Conservation (phyloP, 1,139 yeast genomes). For the Yamadazyma siamensis region DNA sequence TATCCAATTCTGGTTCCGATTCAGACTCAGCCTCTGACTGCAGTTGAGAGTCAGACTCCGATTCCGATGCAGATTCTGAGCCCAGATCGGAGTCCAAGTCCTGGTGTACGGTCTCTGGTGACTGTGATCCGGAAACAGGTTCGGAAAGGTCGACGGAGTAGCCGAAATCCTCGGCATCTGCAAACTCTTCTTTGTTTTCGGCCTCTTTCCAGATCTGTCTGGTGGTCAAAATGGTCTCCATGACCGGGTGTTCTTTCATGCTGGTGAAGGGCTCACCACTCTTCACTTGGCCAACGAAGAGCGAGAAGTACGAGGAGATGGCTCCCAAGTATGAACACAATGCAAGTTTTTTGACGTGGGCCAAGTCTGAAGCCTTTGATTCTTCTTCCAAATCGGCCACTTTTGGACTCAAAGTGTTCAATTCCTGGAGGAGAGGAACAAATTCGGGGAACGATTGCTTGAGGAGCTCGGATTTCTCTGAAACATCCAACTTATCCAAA, state of each 20-base stretch:
- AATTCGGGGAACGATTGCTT: slow-evolving; percentile 79
- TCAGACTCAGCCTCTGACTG: background rate
- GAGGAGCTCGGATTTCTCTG: slow-evolving; percentile 47
- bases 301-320: slow-evolving; percentile 70
- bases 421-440: slow-evolving; percentile 69
- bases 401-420: slow-evolving; percentile 42
- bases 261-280: slow-evolving; percentile 53
- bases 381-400: too few species aligned
- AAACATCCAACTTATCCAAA: slow-evolving; percentile 32
- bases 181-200: slow-evolving; percentile 22
- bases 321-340: slow-evolving; percentile 75
- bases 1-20: slow-evolving; percentile 22
- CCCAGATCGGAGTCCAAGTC: background rate
- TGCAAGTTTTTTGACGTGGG: slow-evolving; percentile 62
- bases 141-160: background rate
- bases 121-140: slow-evolving; percentile 8
- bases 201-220: slow-evolving; percentile 93
- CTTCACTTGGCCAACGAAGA: slow-evolving; percentile 55
- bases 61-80: background rate
- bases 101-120: background rate
- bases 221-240: slow-evolving; percentile 78
- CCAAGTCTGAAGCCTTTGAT: too few species aligned
- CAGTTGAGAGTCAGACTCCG: background rate
- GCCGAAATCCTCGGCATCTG: slow-evolving; percentile 9
- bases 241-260: slow-evolving; percentile 83